phyloP scores from a whole-genome alignment of 257 asterid species.

The Linaria vulgaris region DNA sequence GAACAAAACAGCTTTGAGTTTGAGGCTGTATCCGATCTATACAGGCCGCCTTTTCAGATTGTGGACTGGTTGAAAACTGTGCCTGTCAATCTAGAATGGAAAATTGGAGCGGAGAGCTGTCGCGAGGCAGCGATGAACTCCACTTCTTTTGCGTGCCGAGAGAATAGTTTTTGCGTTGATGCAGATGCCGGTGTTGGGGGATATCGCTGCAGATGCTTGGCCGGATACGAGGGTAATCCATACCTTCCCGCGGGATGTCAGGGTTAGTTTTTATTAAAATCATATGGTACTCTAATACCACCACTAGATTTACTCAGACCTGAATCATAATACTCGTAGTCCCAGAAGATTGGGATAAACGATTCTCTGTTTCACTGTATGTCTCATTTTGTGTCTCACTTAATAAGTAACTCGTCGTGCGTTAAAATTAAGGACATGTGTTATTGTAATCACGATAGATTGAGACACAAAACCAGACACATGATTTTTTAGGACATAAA shows the following conservation, averaged over 20 bases:
- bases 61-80: conserved; percentile 7
- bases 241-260: conserved; percentile 32
- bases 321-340: too few species aligned
- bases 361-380: too few species aligned
- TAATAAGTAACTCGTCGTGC: too few species aligned
- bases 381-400: too few species aligned
- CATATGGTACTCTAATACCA: too few species aligned
- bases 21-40: conserved; percentile 25
- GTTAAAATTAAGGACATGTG: too few species aligned
- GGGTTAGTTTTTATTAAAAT: conserved; percentile 31
- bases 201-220: conserved; percentile 26
- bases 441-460: too few species aligned
- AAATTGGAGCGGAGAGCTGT: conserved; percentile 27
- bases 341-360: too few species aligned
- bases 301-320: too few species aligned
- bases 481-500: too few species aligned
- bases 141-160: conserved; percentile 5
- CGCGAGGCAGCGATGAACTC: conserved; percentile 15
- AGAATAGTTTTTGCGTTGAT: conserved; percentile 25
- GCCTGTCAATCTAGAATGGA: conserved; percentile 32
- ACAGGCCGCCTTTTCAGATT: neutral
- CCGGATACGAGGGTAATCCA: conserved; percentile 32
- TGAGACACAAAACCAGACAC: too few species aligned
- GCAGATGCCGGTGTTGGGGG: conserved; percentile 26
- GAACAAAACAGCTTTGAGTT: conserved; percentile 20